Evolutionary conservation across 2,329 filamentous ascomycete genomes (phyloP), one percentile per base, ranked within the genome.

Genomic region (Immersiporthe knoxdaviesiana): DNA sequence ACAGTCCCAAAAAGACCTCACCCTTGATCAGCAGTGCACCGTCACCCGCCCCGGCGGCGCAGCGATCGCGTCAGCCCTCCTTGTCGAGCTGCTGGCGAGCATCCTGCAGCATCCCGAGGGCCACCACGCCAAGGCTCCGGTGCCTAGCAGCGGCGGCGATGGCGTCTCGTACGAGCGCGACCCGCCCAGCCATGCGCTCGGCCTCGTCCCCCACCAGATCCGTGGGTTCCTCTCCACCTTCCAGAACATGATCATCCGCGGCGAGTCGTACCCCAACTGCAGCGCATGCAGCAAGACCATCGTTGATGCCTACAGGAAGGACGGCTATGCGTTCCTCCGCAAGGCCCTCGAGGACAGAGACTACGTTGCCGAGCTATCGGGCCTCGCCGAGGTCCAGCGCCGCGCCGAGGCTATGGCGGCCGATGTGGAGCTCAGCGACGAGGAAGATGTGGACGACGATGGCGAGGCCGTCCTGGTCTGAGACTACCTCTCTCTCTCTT

Each of bases 21-120:
- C 96, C 0, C 89, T 99, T 14, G 96, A 99, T 78, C 96, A 99
- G 78, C 96, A 98, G 81, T 99, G 96, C 80, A 99, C 96, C 0
- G 96, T 99, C 27, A 99, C 96, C 2, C 89, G 96, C 12, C 96
- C 96, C 0, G 96, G 96, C 21, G 90, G 97, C 47, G 95, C 96
- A 18, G 91, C 94, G 12, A 96, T 97, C 68, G 96, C 96, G 10
- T 97, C 96, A 2, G 93, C 93, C 2, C 85, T 97, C 44, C 86
- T 97, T 7, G 95, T 98, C 62, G 96, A 99, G 79, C 85, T 98
- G 6, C 86, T 99, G 37, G 90, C 94, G 12, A 97, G 92, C 69
- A 82, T 97, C 47, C 83, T 97, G 12, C 96, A 99, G 77, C 95
- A 97, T 77, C 94, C 94, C 0, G 82, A 91, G 10, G 86, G 88